Conservation (phyloP, 2,329 filamentous ascomycete species). For the Penicillium sp. region DNA sequence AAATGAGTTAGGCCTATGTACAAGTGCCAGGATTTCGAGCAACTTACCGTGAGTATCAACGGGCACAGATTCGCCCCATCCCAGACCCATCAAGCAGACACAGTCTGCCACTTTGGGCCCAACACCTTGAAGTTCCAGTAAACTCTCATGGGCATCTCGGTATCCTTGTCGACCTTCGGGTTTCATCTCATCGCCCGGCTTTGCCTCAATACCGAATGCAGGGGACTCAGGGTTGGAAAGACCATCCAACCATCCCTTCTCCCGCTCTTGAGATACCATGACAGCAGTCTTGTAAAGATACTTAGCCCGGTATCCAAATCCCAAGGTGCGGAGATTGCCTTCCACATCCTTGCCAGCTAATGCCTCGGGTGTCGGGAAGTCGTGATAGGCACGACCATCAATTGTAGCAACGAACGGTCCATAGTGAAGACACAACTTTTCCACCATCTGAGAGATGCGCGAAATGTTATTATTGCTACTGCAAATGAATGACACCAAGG, state of each 20-base stretch:
- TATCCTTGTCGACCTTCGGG: constrained; percentile 65
- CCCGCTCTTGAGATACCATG: constrained; percentile 67
- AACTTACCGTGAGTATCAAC: constrained; percentile 80
- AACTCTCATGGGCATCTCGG: constrained; percentile 73
- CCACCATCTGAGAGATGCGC: constrained; percentile 93
- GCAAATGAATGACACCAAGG: constrained; percentile 92
- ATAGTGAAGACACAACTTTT: constrained; percentile 86
- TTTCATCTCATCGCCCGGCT: constrained; percentile 49
- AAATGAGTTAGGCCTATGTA: constrained; percentile 4
- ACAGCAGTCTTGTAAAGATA: constrained; percentile 86
- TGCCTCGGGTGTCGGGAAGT: constrained; percentile 77
- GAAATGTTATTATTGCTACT: constrained; percentile 98
- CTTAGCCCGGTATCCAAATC: constrained; percentile 92
- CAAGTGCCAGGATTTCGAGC: neutral
- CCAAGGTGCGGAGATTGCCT: constrained; percentile 73
- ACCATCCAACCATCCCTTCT: constrained; percentile 72
- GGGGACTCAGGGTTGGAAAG: constrained; percentile 77
- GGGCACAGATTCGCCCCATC: constrained; percentile 92
- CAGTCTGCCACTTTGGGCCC: constrained; percentile 97
- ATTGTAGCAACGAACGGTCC: constrained; percentile 73
- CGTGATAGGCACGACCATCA: constrained; percentile 73
- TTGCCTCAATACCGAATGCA: constrained; percentile 52
- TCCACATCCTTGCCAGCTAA: constrained; percentile 78
- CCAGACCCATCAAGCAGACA: constrained; percentile 92
- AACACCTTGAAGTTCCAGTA: constrained; percentile 80